These are phyloP conservation scores for Zasmidium cellare DNA, from an alignment of 2,329 filamentous ascomycete genomes.

Conservation along the genomic window DNA sequence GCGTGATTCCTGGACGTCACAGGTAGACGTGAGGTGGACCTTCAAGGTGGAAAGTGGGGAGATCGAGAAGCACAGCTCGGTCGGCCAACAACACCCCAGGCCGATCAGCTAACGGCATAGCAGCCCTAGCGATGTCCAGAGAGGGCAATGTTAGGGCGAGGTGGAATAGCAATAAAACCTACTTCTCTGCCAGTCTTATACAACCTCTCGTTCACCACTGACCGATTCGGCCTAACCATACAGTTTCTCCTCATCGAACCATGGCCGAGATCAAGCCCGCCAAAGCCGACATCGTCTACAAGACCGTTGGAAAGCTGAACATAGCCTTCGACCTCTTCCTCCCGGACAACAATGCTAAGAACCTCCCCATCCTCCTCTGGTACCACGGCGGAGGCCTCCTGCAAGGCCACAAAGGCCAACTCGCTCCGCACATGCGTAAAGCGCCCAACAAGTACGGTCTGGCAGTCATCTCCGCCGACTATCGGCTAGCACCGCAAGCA, in stretches of 20 bases:
- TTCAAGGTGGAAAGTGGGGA: background rate
- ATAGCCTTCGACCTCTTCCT: constrained; percentile 26
- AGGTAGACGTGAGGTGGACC: background rate
- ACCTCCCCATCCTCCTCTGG: constrained; percentile 25
- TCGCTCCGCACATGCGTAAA: constrained; percentile 29
- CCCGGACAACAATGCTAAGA: constrained; percentile 18
- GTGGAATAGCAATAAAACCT: background rate
- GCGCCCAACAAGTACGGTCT: constrained; percentile 26
- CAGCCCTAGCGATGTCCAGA: too few species aligned
- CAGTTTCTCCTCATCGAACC: background rate
- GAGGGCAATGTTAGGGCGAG: background rate
- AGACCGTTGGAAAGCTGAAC: constrained; percentile 21
- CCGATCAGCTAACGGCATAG: background rate
- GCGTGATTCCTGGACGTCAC: background rate
- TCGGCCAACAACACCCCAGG: background rate
- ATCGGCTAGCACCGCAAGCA: constrained; percentile 35
- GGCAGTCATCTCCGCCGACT: constrained; percentile 33
- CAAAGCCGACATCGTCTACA: constrained; percentile 25
- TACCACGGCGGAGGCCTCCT: constrained; percentile 32
- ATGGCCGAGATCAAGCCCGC: constrained; percentile 20
- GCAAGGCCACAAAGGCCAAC: constrained; percentile 27
- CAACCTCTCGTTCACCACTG: background rate
- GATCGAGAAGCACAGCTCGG: background rate
- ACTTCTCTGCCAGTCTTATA: background rate
- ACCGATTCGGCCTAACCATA: background rate